Evolutionary conservation across 768 basidiomycete species (phyloP).

Genomic region (Russula olivacea): DNA sequence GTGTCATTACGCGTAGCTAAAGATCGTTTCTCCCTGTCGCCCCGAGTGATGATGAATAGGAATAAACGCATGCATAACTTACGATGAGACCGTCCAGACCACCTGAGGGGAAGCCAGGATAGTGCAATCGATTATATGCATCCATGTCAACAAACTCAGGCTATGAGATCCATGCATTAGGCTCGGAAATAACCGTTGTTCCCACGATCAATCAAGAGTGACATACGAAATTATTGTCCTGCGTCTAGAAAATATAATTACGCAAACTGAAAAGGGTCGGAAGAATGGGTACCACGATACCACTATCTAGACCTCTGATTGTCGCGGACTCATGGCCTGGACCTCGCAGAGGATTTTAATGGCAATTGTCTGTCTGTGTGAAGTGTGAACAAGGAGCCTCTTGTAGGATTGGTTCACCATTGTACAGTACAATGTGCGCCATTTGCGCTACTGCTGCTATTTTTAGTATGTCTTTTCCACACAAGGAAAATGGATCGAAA

Average conservation of each 20-base stretch:
- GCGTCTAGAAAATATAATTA: neutral
- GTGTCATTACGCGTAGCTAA: neutral
- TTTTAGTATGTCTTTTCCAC: neutral
- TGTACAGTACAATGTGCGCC: neutral
- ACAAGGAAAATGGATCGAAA: neutral
- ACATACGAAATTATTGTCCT: neutral
- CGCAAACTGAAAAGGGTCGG: constrained; percentile 1
- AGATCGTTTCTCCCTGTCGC: neutral
- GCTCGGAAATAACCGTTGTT: neutral
- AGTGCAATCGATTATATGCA: neutral
- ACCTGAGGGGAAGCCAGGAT: neutral
- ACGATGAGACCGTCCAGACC: neutral
- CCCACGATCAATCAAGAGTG: neutral
- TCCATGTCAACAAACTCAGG: neutral
- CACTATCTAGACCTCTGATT: neutral
- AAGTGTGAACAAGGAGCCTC: neutral
- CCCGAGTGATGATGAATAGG: neutral
- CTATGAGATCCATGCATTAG: neutral
- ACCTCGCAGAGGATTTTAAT: neutral
- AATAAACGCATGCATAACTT: neutral
- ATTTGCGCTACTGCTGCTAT: neutral
- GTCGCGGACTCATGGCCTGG: neutral
- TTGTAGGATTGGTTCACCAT: neutral
- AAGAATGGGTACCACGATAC: neutral
- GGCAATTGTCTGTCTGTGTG: constrained; percentile 1